A percentile compares a stretch with the other conserved stretches of the same genome.
Conservation (phyloP, 2,329 filamentous ascomycete species). For the Aureobasidium melanogenum region DNA sequence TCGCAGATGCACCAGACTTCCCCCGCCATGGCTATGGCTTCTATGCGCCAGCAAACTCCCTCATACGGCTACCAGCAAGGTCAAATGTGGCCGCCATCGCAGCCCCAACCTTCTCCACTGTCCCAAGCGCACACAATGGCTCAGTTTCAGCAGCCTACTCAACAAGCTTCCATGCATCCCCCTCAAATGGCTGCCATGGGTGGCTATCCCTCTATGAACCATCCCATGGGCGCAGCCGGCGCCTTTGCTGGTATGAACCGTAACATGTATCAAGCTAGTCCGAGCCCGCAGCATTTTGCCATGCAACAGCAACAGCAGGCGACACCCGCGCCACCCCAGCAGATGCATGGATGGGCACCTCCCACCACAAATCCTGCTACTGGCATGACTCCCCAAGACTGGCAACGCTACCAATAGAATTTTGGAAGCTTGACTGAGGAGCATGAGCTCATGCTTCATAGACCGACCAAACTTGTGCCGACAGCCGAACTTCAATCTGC, state of each 20-base stretch:
- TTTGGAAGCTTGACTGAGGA: background rate
- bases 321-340: slow-evolving; percentile 29
- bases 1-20: slow-evolving; percentile 55
- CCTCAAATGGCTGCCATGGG: slow-evolving; percentile 37
- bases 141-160: slow-evolving; percentile 33
- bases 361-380: slow-evolving; percentile 24
- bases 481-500: background rate
- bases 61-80: slow-evolving; percentile 36
- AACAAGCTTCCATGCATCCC: slow-evolving; percentile 41
- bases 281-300: slow-evolving; percentile 35
- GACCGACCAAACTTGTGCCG: background rate
- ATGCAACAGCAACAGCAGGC: slow-evolving; percentile 26
- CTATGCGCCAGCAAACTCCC: slow-evolving; percentile 33
- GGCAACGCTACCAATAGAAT: slow-evolving; percentile 20
- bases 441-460: background rate
- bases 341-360: slow-evolving; percentile 45
- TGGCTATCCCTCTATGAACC: slow-evolving; percentile 36
- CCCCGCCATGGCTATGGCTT: slow-evolving; percentile 42
- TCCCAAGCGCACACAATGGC: slow-evolving; percentile 38
- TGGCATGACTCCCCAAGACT: slow-evolving; percentile 32
- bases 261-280: slow-evolving; percentile 41
- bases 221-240: slow-evolving; percentile 35
- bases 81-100: slow-evolving; percentile 41
- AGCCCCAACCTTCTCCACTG: slow-evolving; percentile 40
- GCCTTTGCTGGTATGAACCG: slow-evolving; percentile 39